A percentile compares a stretch with the other conserved stretches of the same genome.
phyloP scores from a whole-genome alignment of 2,329 filamentous ascomycete species.

The Trichoderma arundinaceum region DNA sequence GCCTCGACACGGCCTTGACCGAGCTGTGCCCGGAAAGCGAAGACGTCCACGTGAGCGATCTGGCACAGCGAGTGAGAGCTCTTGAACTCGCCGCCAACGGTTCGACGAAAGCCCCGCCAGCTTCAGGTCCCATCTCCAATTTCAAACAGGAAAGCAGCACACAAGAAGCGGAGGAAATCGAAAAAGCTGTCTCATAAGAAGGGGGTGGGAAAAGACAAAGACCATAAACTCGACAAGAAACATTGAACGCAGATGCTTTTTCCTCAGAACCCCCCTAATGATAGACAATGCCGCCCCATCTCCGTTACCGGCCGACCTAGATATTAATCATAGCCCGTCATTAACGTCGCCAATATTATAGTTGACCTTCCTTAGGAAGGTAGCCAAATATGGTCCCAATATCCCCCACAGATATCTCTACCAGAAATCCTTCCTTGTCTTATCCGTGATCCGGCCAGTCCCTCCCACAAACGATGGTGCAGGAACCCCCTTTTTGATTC shows the following conservation, averaged over 20 bases:
- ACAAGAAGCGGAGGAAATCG: constrained; percentile 42
- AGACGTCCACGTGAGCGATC: constrained; percentile 83
- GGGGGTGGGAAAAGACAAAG: constrained; percentile 22
- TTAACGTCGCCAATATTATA: constrained; percentile 32
- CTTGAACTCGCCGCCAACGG: constrained; percentile 49
- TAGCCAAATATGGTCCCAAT: constrained; percentile 28
- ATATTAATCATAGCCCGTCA: constrained; percentile 31
- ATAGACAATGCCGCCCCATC: constrained; percentile 28
- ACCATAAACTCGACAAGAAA: constrained; percentile 25
- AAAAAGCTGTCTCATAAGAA: constrained; percentile 34
- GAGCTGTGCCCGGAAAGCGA: constrained; percentile 75
- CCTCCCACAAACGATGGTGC: constrained; percentile 31
- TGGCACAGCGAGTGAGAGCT: constrained; percentile 73
- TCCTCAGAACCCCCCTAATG: constrained; percentile 24
- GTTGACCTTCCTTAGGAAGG: constrained; percentile 33
- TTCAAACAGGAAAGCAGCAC: constrained; percentile 39
- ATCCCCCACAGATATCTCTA: constrained; percentile 16
- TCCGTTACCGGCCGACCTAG: constrained; percentile 23
- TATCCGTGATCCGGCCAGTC: constrained; percentile 31
- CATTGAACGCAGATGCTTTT: constrained; percentile 30
- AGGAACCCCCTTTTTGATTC: constrained; percentile 23
- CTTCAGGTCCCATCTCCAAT: constrained; percentile 31
- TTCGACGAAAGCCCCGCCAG: constrained; percentile 31
- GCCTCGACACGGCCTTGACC: constrained; percentile 75
- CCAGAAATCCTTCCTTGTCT: constrained; percentile 25